Conservation (phyloP, 192 early-diverging fungal species). For the Coemansia sp. region DNA sequence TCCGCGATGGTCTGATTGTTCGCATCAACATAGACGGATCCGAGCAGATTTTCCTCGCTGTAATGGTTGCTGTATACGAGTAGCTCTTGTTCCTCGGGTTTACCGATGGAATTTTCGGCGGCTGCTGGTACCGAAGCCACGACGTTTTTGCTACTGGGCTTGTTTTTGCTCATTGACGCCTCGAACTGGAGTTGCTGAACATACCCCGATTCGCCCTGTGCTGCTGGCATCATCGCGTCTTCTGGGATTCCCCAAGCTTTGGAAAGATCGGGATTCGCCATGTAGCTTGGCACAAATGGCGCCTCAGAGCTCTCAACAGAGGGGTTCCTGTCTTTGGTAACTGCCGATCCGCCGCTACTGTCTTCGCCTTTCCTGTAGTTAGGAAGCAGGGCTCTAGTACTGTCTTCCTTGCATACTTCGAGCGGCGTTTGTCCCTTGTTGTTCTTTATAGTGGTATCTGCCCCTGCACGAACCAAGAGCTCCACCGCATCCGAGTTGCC, state of each 20-base stretch:
- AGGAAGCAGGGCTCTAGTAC: conserved; percentile 49
- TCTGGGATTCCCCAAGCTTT: conserved; percentile 69
- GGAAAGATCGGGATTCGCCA: conserved; percentile 64
- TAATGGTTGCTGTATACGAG: conserved; percentile 55
- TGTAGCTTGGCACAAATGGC: conserved; percentile 61
- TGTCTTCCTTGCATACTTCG: conserved; percentile 60
- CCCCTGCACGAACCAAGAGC: conserved; percentile 65
- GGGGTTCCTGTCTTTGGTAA: background rate
- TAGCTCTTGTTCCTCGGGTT: conserved; percentile 53
- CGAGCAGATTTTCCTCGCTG: conserved; percentile 56
- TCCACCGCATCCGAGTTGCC: conserved; percentile 61
- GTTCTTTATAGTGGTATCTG: conserved; percentile 57
- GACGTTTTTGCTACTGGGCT: background rate
- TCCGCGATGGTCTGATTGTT: conserved; percentile 22
- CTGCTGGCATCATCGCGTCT: conserved; percentile 21
- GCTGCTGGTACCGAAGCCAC: background rate
- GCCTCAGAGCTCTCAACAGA: background rate
- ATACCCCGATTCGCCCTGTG: conserved; percentile 35
- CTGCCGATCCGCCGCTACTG: background rate
- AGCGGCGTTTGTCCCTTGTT: conserved; percentile 62
- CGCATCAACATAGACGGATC: conserved; percentile 56
- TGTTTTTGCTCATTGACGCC: conserved; percentile 28
- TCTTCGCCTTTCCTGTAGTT: background rate
- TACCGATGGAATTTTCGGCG: background rate
- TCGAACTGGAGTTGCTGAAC: conserved; percentile 35